Evolutionary conservation across 202 grass and related monocot genomes (phyloP), one percentile per base, ranked within the genome.

Genomic region (Panicum virgatum): DNA sequence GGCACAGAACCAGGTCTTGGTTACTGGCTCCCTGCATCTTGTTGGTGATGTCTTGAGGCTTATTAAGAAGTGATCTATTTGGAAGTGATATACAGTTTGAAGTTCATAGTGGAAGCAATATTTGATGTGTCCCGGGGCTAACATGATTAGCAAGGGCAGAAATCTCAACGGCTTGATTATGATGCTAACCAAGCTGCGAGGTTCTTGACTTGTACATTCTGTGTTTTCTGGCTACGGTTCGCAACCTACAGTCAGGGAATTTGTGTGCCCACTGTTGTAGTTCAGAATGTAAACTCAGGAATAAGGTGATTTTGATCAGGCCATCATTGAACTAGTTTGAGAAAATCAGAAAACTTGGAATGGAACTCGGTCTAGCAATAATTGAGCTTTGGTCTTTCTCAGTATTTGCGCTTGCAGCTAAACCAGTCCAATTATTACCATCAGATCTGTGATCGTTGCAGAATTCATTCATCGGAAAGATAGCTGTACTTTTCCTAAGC

Each of bases 21-120:
- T 96, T 50, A 91, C 93, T 27, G 90, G 93, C 13, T 96, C 93
- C 19, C 57, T 96, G 69, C 93, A 96, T 75, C 90, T 96, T 20
- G 65, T 93, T 18, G 93, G 93, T 13, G 93, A 91, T 62, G 83
- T 96, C 26, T 48, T 96, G 83, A 93, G 90, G 90, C 83, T 96
- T 72, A 45, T 93, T 22, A 89, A 77, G 72, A 96, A 87, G 72
- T 96, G 73, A 94, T 77, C 7, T 75, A 16, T 77, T 15, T 46
- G 16, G 5, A 77, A 82, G 63, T 16, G 53, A 20, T 30, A 23
- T 3, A 39, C 58, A 58, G 20, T 38, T 62, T 34, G 58, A 44
- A 76, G 65, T 73, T 72, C 79, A 48, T 32, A 71, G 16, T 37
- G 79, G 82, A 72, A 11, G 45, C 25, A 1, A 16, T 23, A 34